Evolutionary conservation across 2,329 filamentous ascomycete species (phyloP).

Genomic region (Fusarium austroafricanum): DNA sequence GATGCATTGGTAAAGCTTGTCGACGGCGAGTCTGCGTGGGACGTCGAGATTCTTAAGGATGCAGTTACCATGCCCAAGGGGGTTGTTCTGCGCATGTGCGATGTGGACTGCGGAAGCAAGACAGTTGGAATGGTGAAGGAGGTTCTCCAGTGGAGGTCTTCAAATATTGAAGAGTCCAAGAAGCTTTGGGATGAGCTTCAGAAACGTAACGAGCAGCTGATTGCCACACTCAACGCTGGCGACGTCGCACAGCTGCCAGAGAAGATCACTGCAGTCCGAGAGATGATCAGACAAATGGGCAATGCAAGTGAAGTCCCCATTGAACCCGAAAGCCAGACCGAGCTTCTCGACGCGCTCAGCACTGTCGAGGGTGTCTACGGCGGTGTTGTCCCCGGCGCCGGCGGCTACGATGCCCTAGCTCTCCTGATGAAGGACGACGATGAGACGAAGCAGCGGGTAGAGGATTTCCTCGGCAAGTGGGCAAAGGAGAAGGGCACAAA

Average conservation of each 20-base stretch:
- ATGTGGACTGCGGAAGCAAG: slow-evolving; percentile 93
- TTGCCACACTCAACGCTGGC: slow-evolving; percentile 68
- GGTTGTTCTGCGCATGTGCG: slow-evolving; percentile 88
- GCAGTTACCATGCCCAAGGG: slow-evolving; percentile 77
- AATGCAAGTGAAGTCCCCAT: slow-evolving; percentile 81
- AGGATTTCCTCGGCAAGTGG: slow-evolving; percentile 74
- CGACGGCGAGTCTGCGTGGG: slow-evolving; percentile 75
- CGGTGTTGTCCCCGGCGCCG: slow-evolving; percentile 93
- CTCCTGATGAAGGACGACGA: slow-evolving; percentile 81
- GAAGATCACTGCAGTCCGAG: slow-evolving; percentile 65
- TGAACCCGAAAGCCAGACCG: slow-evolving; percentile 87
- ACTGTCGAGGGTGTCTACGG: slow-evolving; percentile 82
- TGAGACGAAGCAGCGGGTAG: slow-evolving; percentile 70
- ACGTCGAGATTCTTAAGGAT: slow-evolving; percentile 78
- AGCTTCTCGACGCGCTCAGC: slow-evolving; percentile 81
- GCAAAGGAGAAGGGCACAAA: slow-evolving; percentile 67
- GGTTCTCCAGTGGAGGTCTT: slow-evolving; percentile 83
- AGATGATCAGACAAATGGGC: slow-evolving; percentile 82
- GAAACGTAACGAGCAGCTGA: slow-evolving; percentile 76
- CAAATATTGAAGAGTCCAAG: slow-evolving; percentile 72
- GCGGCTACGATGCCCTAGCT: slow-evolving; percentile 90
- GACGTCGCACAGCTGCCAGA: slow-evolving; percentile 56
- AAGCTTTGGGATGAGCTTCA: slow-evolving; percentile 82
- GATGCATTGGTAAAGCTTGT: slow-evolving; percentile 73
- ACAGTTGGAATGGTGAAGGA: slow-evolving; percentile 97